A percentile compares a stretch with the other conserved stretches of the same genome.
Evolutionary conservation across 306 rosid species (phyloP).

Genomic region (Medicago truncatula): DNA sequence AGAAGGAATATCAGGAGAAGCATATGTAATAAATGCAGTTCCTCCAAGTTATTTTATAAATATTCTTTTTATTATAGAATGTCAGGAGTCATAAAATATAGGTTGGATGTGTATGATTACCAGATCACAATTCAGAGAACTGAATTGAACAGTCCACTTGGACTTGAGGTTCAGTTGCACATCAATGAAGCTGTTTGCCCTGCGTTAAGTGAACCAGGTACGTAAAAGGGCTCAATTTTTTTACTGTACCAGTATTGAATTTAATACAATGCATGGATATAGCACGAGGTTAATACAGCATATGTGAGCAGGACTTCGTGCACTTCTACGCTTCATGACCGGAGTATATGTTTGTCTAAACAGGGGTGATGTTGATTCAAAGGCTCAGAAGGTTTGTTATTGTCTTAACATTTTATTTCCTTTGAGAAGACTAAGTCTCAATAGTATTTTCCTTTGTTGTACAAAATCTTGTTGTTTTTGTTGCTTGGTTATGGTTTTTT

Average conservation of each 20-base stretch:
- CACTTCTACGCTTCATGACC: constrained; percentile 87
- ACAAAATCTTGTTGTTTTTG: constrained; percentile 1
- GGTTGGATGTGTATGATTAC: constrained; percentile 43
- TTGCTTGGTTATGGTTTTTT: constrained; percentile 31
- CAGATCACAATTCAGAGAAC: constrained; percentile 93
- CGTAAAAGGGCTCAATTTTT: constrained; percentile 13
- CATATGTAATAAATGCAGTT: constrained; percentile 63
- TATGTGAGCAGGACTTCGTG: constrained; percentile 77
- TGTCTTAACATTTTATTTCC: constrained; percentile 30
- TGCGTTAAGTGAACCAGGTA: constrained; percentile 93
- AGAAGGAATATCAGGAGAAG: constrained; percentile 95
- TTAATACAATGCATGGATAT: constrained; percentile 9
- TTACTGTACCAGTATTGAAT: constrained; percentile 32
- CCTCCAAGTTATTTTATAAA: constrained; percentile 32
- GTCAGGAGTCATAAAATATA: constrained; percentile 37
- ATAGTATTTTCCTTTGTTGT: constrained; percentile 15
- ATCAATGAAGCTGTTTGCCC: constrained; percentile 92
- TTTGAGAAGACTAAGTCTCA: constrained; percentile 31
- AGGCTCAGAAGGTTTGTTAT: constrained; percentile 67
- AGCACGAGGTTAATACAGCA: constrained; percentile 37
- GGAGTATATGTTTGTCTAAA: constrained; percentile 90
- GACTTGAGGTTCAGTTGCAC: constrained; percentile 90
- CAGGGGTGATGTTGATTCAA: constrained; percentile 81
- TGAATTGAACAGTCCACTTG: constrained; percentile 87
- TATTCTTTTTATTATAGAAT: constrained; percentile 29